A percentile compares a stretch with the other conserved stretches of the same genome.
These are phyloP conservation scores for Vitis rupestris DNA, from an alignment of 164 flowering plant genomes.

Conservation along the genomic window DNA sequence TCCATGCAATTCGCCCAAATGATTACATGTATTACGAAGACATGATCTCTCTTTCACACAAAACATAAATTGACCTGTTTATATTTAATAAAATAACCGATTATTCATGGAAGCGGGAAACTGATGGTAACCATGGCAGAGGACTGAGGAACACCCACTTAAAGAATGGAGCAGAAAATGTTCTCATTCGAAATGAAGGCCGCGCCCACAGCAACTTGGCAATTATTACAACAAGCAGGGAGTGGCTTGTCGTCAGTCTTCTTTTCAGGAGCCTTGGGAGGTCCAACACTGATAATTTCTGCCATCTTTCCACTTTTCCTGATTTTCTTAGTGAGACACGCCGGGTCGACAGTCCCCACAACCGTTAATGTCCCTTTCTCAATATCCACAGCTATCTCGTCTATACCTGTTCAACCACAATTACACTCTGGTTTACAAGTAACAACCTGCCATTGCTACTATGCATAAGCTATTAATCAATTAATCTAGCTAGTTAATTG, in stretches of 20 bases:
- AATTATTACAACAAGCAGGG: constrained; percentile 11
- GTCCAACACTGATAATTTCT: constrained; percentile 37
- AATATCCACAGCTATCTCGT: constrained; percentile 20
- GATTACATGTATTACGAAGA: no score
- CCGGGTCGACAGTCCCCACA: constrained; percentile 41
- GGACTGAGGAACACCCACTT: no score
- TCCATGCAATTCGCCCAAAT: no score
- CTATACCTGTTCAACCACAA: constrained; percentile 26
- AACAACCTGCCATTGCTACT: no score
- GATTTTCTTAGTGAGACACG: constrained; percentile 12
- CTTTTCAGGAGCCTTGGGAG: constrained; percentile 24
- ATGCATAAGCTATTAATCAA: not conserved
- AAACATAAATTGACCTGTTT: no score
- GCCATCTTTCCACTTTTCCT: constrained; percentile 26
- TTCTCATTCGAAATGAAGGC: no score
- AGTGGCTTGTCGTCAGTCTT: not conserved
- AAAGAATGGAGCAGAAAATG: no score
- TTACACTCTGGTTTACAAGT: no score
- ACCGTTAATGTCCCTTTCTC: constrained; percentile 32
- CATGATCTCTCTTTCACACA: no score
- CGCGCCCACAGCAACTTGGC: not conserved
- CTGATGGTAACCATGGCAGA: no score
- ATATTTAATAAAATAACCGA: no score
- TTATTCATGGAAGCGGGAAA: no score
- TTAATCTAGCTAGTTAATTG: not conserved